These are phyloP conservation scores for Fusarium penzigii DNA, from an alignment of 2,329 filamentous ascomycete species.

Conservation along the genomic window DNA sequence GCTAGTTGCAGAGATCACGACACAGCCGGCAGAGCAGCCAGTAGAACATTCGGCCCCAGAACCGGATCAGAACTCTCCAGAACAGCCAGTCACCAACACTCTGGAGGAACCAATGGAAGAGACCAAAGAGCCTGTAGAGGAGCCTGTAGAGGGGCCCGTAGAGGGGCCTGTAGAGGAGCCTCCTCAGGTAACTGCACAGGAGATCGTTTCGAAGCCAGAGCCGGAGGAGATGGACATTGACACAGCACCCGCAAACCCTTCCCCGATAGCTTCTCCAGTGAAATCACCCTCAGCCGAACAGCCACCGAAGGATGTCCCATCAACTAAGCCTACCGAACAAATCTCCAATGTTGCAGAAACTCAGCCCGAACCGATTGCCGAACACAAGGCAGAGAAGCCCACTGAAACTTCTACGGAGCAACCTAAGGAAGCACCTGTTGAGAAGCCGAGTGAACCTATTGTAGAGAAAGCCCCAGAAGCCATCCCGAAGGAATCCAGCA, in stretches of 20 bases:
- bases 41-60: background rate
- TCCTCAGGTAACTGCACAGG: background rate
- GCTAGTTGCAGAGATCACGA: background rate
- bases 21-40: background rate
- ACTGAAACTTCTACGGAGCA: constrained; percentile 1
- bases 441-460: background rate
- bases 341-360: constrained; percentile 5
- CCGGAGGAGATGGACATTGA: constrained; percentile 46
- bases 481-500: constrained; percentile 2
- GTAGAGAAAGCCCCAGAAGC: constrained; percentile 1
- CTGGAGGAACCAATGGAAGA: constrained; percentile 3
- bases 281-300: constrained; percentile 7
- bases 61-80: background rate
- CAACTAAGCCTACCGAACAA: constrained; percentile 1
- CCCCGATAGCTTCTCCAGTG: constrained; percentile 6
- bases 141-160: background rate
- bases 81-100: background rate
- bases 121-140: background rate
- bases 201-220: constrained; percentile 34
- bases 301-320: constrained; percentile 1
- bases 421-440: background rate
- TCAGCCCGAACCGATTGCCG: constrained; percentile 1
- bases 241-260: constrained; percentile 11
- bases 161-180: background rate
- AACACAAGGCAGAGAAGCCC: background rate